These are phyloP conservation scores for Hortaea sp. DNA, from an alignment of 2,329 filamentous ascomycete species.

Conservation along the genomic window DNA sequence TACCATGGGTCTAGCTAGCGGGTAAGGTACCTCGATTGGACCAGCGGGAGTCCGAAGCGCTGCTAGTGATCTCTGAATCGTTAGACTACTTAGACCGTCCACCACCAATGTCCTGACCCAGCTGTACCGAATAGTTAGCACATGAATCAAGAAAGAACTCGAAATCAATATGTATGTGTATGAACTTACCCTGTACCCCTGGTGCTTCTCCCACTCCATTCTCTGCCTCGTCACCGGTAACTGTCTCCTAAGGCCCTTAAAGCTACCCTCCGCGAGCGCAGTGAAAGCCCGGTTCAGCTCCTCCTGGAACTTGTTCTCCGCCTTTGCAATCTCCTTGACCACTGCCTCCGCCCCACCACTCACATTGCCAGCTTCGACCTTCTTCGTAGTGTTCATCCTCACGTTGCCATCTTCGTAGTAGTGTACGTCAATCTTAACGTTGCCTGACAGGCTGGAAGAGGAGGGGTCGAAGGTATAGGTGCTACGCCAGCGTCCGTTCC, in stretches of 20 bases:
- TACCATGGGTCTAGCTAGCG: no score
- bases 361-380: conserved; percentile 49
- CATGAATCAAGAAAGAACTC: conserved; percentile 4
- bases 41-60: no score
- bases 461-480: conserved; percentile 69
- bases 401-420: conserved; percentile 99
- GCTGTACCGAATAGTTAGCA: conserved; percentile 14
- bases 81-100: conserved; percentile 30
- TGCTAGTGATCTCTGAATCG: no score
- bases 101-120: conserved; percentile 44
- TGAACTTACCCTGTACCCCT: conserved; percentile 64
- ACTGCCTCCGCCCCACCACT: conserved; percentile 55
- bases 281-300: conserved; percentile 87
- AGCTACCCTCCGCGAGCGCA: conserved; percentile 81
- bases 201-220: conserved; percentile 98
- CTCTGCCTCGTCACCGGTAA: conserved; percentile 95
- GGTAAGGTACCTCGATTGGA: no score
- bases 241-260: conserved; percentile 86
- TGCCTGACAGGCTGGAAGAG: conserved; percentile 60
- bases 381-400: conserved; percentile 79
- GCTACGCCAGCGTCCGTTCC: conserved; percentile 95
- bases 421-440: conserved; percentile 88
- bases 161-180: background rate
- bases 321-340: conserved; percentile 63
- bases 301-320: conserved; percentile 91